Conservation (phyloP, 371 early-diverging fungal genomes). For the Nematocida ausubeli region DNA sequence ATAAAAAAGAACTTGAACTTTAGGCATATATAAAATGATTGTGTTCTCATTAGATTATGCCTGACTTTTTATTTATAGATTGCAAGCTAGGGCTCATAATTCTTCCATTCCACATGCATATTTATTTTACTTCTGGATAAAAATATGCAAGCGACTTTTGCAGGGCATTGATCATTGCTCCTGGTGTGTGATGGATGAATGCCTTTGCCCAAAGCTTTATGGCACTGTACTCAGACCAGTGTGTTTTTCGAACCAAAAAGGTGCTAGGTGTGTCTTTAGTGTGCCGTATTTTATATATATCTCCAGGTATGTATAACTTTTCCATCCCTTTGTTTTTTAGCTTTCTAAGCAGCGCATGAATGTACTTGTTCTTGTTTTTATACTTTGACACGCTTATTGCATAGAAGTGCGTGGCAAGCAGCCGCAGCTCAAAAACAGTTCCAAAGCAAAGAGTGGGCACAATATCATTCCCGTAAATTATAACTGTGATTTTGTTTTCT, state of each 20-base stretch:
- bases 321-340: slow-evolving; percentile 56
- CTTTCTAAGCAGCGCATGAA: slow-evolving; percentile 55
- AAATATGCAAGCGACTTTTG: slow-evolving; percentile 40
- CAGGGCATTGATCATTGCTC: slow-evolving; percentile 45
- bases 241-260: slow-evolving; percentile 42
- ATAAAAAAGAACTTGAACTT: no score
- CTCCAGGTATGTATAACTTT: slow-evolving; percentile 66
- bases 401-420: slow-evolving; percentile 61
- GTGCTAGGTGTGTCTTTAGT: slow-evolving; percentile 23
- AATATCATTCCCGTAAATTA: slow-evolving; percentile 65
- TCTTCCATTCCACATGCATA: no score
- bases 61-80: no score
- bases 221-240: slow-evolving; percentile 34
- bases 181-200: slow-evolving; percentile 48
- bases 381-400: slow-evolving; percentile 36
- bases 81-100: no score
- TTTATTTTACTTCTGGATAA: no score
- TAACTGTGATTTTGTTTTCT: slow-evolving; percentile 47
- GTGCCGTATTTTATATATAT: slow-evolving; percentile 59
- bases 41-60: no score
- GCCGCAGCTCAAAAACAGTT: slow-evolving; percentile 63
- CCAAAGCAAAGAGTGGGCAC: slow-evolving; percentile 63
- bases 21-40: no score
- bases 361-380: slow-evolving; percentile 33
- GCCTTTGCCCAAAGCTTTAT: slow-evolving; percentile 37